phyloP scores from a whole-genome alignment of 176 grass and related monocot species.

The Metroxylon sagu region DNA sequence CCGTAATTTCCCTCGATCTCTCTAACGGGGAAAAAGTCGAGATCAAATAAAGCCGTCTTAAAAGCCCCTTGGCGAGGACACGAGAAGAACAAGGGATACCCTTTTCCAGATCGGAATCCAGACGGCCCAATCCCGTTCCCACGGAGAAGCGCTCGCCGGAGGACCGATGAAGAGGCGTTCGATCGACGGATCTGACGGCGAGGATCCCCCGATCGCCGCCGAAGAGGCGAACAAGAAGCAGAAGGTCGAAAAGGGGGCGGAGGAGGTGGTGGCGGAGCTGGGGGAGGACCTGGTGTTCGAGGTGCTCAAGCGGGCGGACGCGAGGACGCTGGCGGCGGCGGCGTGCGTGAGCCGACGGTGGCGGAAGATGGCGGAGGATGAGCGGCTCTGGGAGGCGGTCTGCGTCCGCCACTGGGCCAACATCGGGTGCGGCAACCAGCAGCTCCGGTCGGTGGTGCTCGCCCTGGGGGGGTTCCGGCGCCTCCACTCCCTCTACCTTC shows the following conservation, averaged over 20 bases:
- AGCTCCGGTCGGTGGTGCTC: slow-evolving; percentile 50
- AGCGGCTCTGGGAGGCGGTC: slow-evolving; percentile 64
- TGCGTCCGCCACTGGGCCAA: slow-evolving; percentile 52
- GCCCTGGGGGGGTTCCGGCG: slow-evolving; percentile 60
- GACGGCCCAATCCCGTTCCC: too few relatives aligned
- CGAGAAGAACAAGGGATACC: too few relatives aligned
- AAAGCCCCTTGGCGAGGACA: too few relatives aligned
- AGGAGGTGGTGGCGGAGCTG: slow-evolving; percentile 29
- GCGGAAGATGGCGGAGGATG: slow-evolving; percentile 55
- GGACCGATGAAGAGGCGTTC: slow-evolving; percentile 14
- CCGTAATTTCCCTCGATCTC: too few relatives aligned
- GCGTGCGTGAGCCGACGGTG: slow-evolving; percentile 55
- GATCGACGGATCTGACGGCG: not conserved
- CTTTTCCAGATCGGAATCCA: too few relatives aligned
- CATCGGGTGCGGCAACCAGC: slow-evolving; percentile 28
- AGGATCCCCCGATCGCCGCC: not conserved
- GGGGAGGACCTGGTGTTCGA: slow-evolving; percentile 64
- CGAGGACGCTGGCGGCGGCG: slow-evolving; percentile 46
- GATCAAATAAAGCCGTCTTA: too few relatives aligned
- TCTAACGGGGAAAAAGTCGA: too few relatives aligned
- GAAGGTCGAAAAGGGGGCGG: not conserved
- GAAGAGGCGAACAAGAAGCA: slow-evolving; percentile 2
- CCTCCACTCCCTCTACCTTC: slow-evolving; percentile 42
- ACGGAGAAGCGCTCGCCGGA: too few relatives aligned
- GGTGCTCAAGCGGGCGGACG: slow-evolving; percentile 61